Evolutionary conservation across 305 asterid genomes (phyloP).

Genomic region (Andrographis paniculata): DNA sequence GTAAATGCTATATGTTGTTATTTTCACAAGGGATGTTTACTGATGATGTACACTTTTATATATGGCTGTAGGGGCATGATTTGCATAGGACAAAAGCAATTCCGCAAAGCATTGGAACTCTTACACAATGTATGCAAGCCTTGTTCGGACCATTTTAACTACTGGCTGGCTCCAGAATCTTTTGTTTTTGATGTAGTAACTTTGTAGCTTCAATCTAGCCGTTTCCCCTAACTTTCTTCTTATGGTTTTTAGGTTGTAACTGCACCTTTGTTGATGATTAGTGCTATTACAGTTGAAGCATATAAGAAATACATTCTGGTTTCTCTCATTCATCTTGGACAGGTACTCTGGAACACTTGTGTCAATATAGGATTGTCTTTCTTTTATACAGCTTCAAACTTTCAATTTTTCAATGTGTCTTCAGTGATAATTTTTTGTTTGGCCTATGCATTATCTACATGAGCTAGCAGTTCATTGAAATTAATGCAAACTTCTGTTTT

Average conservation of each 20-base stretch:
- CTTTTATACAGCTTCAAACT: conserved; percentile 5
- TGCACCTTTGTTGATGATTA: conserved; percentile 76
- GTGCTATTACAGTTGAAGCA: conserved; percentile 93
- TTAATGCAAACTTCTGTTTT: background rate
- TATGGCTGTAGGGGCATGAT: conserved; percentile 68
- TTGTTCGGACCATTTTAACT: conserved; percentile 13
- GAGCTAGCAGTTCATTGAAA: conserved; percentile 3
- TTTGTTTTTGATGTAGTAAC: conserved; percentile 7
- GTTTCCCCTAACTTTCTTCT: conserved; percentile 7
- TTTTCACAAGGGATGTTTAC: conserved; percentile 5
- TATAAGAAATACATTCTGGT: conserved; percentile 87
- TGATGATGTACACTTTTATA: conserved; percentile 26
- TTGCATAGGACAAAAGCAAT: conserved; percentile 86
- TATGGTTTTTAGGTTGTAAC: conserved; percentile 69
- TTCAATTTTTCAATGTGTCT: conserved; percentile 3
- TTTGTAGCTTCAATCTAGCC: conserved; percentile 2
- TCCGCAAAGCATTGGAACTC: conserved; percentile 77
- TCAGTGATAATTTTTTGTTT: conserved; percentile 1
- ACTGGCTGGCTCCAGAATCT: conserved; percentile 5
- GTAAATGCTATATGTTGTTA: conserved; percentile 15
- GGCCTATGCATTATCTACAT: background rate
- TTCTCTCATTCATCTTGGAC: conserved; percentile 86
- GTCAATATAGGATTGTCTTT: conserved; percentile 6
- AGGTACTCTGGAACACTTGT: conserved; percentile 40
- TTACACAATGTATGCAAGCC: conserved; percentile 61